These are phyloP conservation scores for Gloeostereum incarnatum DNA, from an alignment of 768 basidiomycete species.

Conservation along the genomic window DNA sequence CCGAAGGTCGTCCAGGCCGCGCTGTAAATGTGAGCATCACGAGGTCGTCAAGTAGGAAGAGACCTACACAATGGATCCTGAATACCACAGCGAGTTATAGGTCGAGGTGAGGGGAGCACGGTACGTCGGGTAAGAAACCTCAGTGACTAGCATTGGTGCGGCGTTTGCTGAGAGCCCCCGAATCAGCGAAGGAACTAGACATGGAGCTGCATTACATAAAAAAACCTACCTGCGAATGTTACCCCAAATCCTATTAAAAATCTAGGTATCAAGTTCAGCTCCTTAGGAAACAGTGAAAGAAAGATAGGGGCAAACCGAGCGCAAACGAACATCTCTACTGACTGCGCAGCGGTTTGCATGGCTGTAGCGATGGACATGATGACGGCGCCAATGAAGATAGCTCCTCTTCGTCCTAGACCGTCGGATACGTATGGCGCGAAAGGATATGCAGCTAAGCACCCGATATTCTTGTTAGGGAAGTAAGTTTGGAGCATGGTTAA, in stretches of 20 bases:
- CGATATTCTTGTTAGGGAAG: constrained; percentile 59
- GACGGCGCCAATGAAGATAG: constrained; percentile 60
- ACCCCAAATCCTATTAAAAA: constrained; percentile 73
- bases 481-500: not conserved
- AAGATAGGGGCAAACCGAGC: constrained; percentile 38
- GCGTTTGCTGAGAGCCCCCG: constrained; percentile 38
- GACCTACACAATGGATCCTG: constrained; percentile 65
- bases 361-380: constrained; percentile 64
- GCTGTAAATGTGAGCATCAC: constrained; percentile 17
- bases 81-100: constrained; percentile 84
- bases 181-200: constrained; percentile 8
- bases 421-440: constrained; percentile 69
- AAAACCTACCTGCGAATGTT: constrained; percentile 49
- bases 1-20: constrained; percentile 82
- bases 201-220: constrained; percentile 11
- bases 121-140: constrained; percentile 78
- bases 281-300: not conserved
- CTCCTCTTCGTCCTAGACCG: constrained; percentile 54
- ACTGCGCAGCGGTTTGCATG: constrained; percentile 60
- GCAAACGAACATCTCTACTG: constrained; percentile 72
- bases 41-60: constrained; percentile 3
- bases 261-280: constrained; percentile 14
- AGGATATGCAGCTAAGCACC: constrained; percentile 56
- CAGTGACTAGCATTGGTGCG: constrained; percentile 78
- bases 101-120: constrained; percentile 70